Evolutionary conservation across 345 rosid species (phyloP), one percentile per base, ranked within the genome.

Genomic region (Citrus medica): DNA sequence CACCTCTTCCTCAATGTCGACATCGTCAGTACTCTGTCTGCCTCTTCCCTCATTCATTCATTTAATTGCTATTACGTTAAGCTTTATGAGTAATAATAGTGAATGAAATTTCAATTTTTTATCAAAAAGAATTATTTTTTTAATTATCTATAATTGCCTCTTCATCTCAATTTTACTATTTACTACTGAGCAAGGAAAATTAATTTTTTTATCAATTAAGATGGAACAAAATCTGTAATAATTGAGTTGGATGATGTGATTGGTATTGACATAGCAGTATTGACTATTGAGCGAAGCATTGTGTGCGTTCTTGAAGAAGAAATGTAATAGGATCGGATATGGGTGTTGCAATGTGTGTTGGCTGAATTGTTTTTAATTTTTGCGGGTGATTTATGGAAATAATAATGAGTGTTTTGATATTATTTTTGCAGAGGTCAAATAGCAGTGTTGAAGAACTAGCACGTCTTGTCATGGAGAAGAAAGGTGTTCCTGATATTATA

Each of bases 401-500:
- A 28, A 22, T 37, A 2, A 4, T 33, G 21, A 21, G 58, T 33
- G 21, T 32, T 3, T 28, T 48, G 38, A 33, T 74, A 28, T 75
- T 38, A 71, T 9, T 74, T 77, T 83, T 78, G 65, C 87, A 95
- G 98, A 91, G 71, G 75, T 90, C 89, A 21, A 87, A 92, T 71
- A 85, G 86, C 80, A 88, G 97, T 56, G 91, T 93, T 1, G 92
- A 89, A 84, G 98, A 93, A 84, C 76, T 93, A 24, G 94, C 96
- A 0, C 91, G 89, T 9, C 75, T 80, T 55, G 86, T 95, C 60
- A 62, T 89, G 88, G 99, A 95, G 78, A 93, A 93, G 86, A 93
- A 92, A 78, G 92, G 92, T n/a, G 87, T 90, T 78, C 99, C 98
- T 5, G 98, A 95, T 82, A 93, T 95, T 40, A 89, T 95, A 71